Evolutionary conservation across 306 rosid genomes (phyloP), one percentile per base, ranked within the genome.

Genomic region (Cercis canadensis): DNA sequence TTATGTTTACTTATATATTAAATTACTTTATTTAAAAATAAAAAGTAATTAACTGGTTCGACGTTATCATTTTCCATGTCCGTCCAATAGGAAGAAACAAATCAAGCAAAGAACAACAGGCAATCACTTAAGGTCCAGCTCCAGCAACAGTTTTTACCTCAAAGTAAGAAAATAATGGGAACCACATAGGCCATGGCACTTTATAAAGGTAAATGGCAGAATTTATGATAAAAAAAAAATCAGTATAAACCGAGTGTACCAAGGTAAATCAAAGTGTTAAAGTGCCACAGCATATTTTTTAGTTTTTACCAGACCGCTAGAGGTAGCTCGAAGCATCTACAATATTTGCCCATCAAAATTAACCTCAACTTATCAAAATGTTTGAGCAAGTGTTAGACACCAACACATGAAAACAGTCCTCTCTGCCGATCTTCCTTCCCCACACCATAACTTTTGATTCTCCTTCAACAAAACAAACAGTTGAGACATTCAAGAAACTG

Each of bases 181-280:
- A 13, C 13, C 53, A 13, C 14, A 43, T 62, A 53, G 67, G 39
- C 53, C 67, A 61, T n/a, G n/a, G n/a, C n/a, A n/a, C n/a, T n/a
- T n/a, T n/a, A n/a, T n/a, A n/a, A n/a, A 61, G 66, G 18, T 62
- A 5, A 41, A 7, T 62, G 18, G 13, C 67, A 40, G 40, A 61
- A 61, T 29, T 8, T 19, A n/a, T 18, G 36, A 40, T 11, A 1
- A 18, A 29, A 46, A 61, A 32, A 61, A 2, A 65, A 32, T n/a
- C n/a, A n/a, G n/a, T n/a, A n/a, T n/a, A n/a, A n/a, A n/a, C n/a
- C n/a, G n/a, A n/a, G n/a, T n/a, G n/a, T n/a, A n/a, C n/a, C n/a
- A n/a, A n/a, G n/a, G n/a, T n/a, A n/a, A n/a, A n/a, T 44, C 8
- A 24, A 14, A 5, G 5, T 32, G 60, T 11, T 50, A 47, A 33